phyloP scores from a whole-genome alignment of 192 early-diverging fungal genomes.

The Rhizophlyctis rosea region DNA sequence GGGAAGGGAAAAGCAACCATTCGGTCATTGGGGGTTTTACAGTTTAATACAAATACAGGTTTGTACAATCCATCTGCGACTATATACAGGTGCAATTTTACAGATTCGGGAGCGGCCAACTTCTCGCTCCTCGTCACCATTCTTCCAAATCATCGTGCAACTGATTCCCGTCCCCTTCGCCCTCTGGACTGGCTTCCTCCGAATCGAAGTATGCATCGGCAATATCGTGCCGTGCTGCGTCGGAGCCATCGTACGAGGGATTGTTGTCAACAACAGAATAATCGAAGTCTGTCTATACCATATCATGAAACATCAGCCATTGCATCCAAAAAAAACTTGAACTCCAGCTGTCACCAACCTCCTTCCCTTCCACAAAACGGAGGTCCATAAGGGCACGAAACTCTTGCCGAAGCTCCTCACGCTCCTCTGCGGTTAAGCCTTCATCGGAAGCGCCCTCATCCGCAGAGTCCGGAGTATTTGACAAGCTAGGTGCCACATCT shows the following conservation, averaged over 20 bases:
- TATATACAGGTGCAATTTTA: no score
- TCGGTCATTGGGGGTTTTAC: no score
- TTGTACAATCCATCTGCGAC: no score
- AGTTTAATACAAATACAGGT: no score
- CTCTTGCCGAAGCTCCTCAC: slow-evolving; percentile 5
- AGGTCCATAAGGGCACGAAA: slow-evolving; percentile 7
- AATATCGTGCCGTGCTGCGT: slow-evolving; percentile 2
- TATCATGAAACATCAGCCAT: not conserved
- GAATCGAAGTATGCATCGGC: slow-evolving; percentile 17
- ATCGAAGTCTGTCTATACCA: slow-evolving; percentile 12
- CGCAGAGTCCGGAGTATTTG: not conserved
- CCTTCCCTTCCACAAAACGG: slow-evolving; percentile 14
- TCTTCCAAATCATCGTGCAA: no score
- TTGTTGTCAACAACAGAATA: slow-evolving; percentile 12
- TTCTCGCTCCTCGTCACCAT: no score
- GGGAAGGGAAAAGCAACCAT: no score
- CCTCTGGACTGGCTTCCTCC: slow-evolving; percentile 14
- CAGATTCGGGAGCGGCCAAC: no score
- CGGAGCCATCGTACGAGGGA: slow-evolving; percentile 11
- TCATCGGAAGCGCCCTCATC: not conserved
- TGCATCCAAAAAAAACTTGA: not conserved
- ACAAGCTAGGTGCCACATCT: not conserved
- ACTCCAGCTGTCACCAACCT: not conserved
- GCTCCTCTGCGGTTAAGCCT: not conserved
- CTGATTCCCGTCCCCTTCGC: no score